These are phyloP conservation scores for Posidonia australis DNA, from an alignment of 106 monocot species.

Conservation along the genomic window DNA sequence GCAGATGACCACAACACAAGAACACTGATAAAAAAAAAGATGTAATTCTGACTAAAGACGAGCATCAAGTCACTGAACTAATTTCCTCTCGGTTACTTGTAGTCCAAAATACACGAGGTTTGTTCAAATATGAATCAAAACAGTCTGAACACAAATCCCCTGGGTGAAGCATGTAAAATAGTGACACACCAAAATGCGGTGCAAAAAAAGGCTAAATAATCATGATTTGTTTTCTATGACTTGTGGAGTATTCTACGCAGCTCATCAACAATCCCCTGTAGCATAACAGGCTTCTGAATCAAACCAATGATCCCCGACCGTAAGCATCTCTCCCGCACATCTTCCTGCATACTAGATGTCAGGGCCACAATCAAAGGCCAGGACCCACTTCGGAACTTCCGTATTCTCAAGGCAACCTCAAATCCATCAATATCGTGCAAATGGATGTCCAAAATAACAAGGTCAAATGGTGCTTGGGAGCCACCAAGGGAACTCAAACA, in stretches of 20 bases:
- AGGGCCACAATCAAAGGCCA: slow-evolving; percentile 50
- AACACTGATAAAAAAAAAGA: too few species aligned
- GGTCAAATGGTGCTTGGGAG: slow-evolving; percentile 22
- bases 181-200: too few species aligned
- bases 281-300: slow-evolving; percentile 39
- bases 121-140: too few species aligned
- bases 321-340: slow-evolving; percentile 44
- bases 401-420: slow-evolving; percentile 30
- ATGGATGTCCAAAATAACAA: slow-evolving; percentile 42
- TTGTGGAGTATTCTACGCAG: slow-evolving; percentile 39
- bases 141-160: too few species aligned
- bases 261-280: slow-evolving; percentile 46
- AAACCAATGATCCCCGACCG: slow-evolving; percentile 50
- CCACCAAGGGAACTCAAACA: slow-evolving; percentile 30
- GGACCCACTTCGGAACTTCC: slow-evolving; percentile 25
- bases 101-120: too few species aligned
- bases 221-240: too few species aligned
- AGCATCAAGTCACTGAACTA: too few species aligned
- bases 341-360: slow-evolving; percentile 31
- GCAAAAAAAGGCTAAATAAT: too few species aligned
- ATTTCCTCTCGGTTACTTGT: too few species aligned
- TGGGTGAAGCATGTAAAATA: too few species aligned
- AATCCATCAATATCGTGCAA: slow-evolving; percentile 30
- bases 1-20: too few species aligned
- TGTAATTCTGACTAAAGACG: too few species aligned